Conservation (phyloP, 495 filamentous ascomycete species). For the Annulohypoxylon nitens region DNA sequence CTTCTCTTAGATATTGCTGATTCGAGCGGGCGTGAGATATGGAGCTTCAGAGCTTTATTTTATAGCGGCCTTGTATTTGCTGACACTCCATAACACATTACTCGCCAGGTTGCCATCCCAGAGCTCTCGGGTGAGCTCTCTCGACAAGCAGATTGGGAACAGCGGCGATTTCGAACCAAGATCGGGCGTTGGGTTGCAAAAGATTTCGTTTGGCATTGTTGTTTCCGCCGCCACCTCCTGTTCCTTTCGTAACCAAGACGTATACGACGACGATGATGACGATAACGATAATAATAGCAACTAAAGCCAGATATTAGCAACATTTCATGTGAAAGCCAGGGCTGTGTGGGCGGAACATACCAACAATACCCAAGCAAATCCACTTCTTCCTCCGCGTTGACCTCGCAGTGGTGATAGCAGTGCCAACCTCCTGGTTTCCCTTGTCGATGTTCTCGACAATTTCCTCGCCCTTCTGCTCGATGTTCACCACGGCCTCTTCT, state of each 20-base stretch:
- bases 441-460: constrained; percentile 81
- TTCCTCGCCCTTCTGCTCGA: constrained; percentile 85
- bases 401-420: constrained; percentile 83
- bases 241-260: constrained; percentile 51
- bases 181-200: constrained; percentile 40
- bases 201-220: constrained; percentile 43
- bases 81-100: constrained; percentile 11
- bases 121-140: constrained; percentile 42
- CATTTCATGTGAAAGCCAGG: not conserved
- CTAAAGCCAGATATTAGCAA: constrained; percentile 51
- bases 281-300: constrained; percentile 65
- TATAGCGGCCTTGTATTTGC: not conserved
- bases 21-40: not conserved
- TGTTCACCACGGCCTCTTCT: constrained; percentile 78
- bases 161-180: constrained; percentile 28
- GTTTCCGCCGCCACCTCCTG: not conserved
- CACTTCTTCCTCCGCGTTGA: constrained; percentile 95
- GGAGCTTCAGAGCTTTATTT: not conserved
- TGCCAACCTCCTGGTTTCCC: constrained; percentile 82
- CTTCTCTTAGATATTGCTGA: not conserved
- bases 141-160: constrained; percentile 39
- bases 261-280: constrained; percentile 64
- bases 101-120: constrained; percentile 16
- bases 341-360: constrained; percentile 66
- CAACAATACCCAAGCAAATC: constrained; percentile 86